Evolutionary conservation across 2,329 filamentous ascomycete genomes (phyloP), one percentile per base, ranked within the genome.

Genomic region (Hypoxylon sp.): DNA sequence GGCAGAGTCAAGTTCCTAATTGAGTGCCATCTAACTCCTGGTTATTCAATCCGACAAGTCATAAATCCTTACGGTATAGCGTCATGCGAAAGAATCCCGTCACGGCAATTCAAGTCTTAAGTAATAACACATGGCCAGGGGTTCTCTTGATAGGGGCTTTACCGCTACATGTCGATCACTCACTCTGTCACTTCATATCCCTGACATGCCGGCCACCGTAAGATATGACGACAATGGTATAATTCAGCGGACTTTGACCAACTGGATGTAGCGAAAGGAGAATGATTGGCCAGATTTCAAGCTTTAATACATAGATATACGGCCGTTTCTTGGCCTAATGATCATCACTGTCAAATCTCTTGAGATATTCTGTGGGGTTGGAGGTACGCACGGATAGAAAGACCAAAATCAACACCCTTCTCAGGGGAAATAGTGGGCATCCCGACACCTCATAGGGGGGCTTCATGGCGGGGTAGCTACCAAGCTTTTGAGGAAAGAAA

Each of bases 391-490:
- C n/a, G n/a, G n/a, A 52, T 41, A 46, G 43, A 13, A 35, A 11
- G 24, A 42, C 48, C 35, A 38, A 2, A 54, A 21, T 46, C 35
- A 38, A 2, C 51, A 21, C 18, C 27, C 17, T 31, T 58, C 45
- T 61, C 60, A 61, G 61, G 61, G 61, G 61, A 56, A 61, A 61
- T 63, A 58, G 58, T 58, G 58, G 61, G 46, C 45, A 33, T 60
- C 37, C 13, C 38, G 61, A 42, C 45, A 33, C 58, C 37, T 15
- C 38, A 49, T 42, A 55, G 48, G 53, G 35, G 40, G 35, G 40
- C 26, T 29, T 33, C 21, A 49, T 62, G 58, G 61, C 61, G 61
- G 61, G 61, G 61, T 64, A 64, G 47, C 18, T 41, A 51, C 9
- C 33, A 35, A 29, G 27, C 3, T 29, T 37, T 38, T 27, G 15